Conservation (phyloP, 2,329 filamentous ascomycete genomes). For the Septoria petroselini region DNA sequence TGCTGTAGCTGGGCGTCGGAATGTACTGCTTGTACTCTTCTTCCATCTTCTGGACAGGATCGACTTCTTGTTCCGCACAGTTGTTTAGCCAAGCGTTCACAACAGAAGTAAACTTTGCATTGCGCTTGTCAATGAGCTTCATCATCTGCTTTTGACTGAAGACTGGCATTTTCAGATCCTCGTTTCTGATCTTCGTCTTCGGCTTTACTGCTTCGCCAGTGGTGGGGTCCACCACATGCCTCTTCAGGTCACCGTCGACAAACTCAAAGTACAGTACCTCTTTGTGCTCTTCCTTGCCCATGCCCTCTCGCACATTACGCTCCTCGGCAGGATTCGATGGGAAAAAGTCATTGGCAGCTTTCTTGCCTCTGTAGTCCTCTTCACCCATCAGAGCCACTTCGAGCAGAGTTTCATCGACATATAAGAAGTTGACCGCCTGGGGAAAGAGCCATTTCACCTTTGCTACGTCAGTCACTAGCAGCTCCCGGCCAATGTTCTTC, state of each 20-base stretch:
- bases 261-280: constrained; percentile 90
- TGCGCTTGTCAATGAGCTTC: constrained; percentile 82
- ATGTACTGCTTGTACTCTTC: constrained; percentile 59
- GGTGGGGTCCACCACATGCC: constrained; percentile 68
- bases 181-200: constrained; percentile 66
- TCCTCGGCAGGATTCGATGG: constrained; percentile 39
- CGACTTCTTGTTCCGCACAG: constrained; percentile 61
- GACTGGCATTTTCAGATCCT: constrained; percentile 85
- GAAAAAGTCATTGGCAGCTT: constrained; percentile 52
- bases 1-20: constrained; percentile 55
- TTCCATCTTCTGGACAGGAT: constrained; percentile 66
- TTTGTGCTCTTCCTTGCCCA: constrained; percentile 38
- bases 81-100: constrained; percentile 73
- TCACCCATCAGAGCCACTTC: constrained; percentile 74
- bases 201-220: constrained; percentile 70
- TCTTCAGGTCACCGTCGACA: constrained; percentile 83
- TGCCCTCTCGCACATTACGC: constrained; percentile 37
- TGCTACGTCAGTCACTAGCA: constrained; percentile 76
- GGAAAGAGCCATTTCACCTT: constrained; percentile 76
- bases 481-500: constrained; percentile 67
- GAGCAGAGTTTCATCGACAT: constrained; percentile 79
- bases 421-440: constrained; percentile 74
- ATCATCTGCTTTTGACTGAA: constrained; percentile 92
- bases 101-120: constrained; percentile 74
- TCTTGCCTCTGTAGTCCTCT: constrained; percentile 62